Evolutionary conservation across 768 basidiomycete species (phyloP), one percentile per base, ranked within the genome.

Genomic region (Lyophyllum decastes): DNA sequence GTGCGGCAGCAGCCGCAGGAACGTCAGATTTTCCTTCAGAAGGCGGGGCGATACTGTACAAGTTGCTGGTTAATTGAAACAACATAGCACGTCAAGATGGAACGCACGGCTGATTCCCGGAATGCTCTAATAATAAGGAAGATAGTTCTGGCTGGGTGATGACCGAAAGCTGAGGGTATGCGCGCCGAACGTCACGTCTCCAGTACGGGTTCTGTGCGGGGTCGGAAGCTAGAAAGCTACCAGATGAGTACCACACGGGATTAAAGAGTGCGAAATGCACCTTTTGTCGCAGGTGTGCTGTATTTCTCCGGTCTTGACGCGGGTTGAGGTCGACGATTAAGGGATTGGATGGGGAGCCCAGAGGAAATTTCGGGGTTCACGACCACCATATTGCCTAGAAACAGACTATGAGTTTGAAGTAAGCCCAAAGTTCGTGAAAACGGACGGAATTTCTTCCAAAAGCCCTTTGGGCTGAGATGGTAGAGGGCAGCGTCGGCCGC

Each of bases 381-480:
- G 58, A 84, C 91, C 24, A 88, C 80, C 7, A 82, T 87, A 69
- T 96, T 92, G 55, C 93, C 94, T 96, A 75, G 33, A 54, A 49
- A 43, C 11, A 56, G 40, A 30, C 61, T 21, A 21, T 45, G 44
- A 51, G 49, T 26, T 19, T 27, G 22, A 44, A n/a, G 19, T 53
- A 19, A 41, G 26, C 35, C 43, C 33, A 2, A 19, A 35, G 22
- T 10, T n/a, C 47, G 12, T 12, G 30, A 43, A 45, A 24, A 38
- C 60, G 80, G 65, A 94, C 94, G 86, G 69, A 97, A 94, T 78
- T 90, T 94, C 85, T 95, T 96, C 95, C 95, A 96, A 72, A 96
- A 95, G 9, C 95, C 94, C 73, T 89, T 87, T 24, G 90, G 88
- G 66, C 84, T 85, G 65, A 94, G 83, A 70, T 97, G 95, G 74